Base-by-base conservation (phyloP, 768 basidiomycete species). In the Suillus fuscotomentosus region DNA sequence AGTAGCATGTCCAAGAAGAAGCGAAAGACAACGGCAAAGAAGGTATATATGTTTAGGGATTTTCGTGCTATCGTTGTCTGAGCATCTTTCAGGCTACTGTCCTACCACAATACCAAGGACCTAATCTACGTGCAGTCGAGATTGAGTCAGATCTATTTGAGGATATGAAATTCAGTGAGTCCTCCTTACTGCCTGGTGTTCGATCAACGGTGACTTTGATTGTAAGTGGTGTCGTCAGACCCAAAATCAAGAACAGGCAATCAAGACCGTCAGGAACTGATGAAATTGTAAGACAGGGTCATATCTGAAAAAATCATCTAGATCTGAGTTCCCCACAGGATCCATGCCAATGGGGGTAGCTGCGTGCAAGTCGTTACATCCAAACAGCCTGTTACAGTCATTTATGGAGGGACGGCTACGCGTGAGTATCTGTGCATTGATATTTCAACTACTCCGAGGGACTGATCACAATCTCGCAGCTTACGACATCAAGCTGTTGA, bases 141-240 rank as follows among this genome's bases (percentile, higher is more conserved):
- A 81, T 88, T 7, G 81, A 88, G 68, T 84, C 85, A 6, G 77
- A 87, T 34, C 73, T 97, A 20, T 94, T 99, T 69, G 78, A 85
- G 15, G 90, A 84, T 31, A 81, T 89, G 77, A 91, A 82, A 61
- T 97, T 98, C 71, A 88, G 96, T 96, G 60, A 71, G 90, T 80
- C 38, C 9, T 31, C 4, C 15, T 43, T 20, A 8, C 50, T 6
- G 45, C 4, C 45, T 20, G 20, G 22, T 64, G 31, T 45, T 22
- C 15, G 24, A 42, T 39, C 15, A 5, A 43, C 9, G 54, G 15
- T 53, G 55, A 55, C 42, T 42, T 60, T 67, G 60, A 54, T 56
- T 66, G 34, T n/a, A 63, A 94, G 92, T 91, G 73, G 88, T 94
- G 5, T 82, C 87, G 66, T 86, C 90, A 4, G 89, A 93, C 73